Conservation (phyloP, 1,284 basidiomycete genomes). For the Naganishia sp. region DNA sequence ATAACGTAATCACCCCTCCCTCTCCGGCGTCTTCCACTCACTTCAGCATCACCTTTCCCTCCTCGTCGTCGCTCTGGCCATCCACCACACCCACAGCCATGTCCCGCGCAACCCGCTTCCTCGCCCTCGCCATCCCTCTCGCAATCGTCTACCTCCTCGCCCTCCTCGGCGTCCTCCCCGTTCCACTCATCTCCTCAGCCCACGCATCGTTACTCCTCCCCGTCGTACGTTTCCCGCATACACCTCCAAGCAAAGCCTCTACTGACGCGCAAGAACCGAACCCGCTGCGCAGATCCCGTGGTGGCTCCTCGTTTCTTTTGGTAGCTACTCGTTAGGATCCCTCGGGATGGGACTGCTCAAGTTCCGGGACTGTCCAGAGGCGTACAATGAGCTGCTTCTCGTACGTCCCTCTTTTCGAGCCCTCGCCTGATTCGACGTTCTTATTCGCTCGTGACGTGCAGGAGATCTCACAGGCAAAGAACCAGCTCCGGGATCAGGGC, state of each 20-base stretch:
- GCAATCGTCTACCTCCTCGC: slow-evolving; percentile 61
- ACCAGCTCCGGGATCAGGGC: slow-evolving; percentile 66
- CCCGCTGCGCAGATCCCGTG: slow-evolving; percentile 62
- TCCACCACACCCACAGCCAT: slow-evolving; percentile 49
- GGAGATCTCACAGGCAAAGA: slow-evolving; percentile 70
- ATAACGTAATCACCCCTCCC: no score
- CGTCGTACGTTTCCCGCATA: slow-evolving; percentile 57
- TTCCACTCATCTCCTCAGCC: slow-evolving; percentile 61
- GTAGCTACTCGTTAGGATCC: slow-evolving; percentile 70
- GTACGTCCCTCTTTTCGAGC: slow-evolving; percentile 53
- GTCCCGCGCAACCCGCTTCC: slow-evolving; percentile 63
- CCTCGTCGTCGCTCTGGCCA: neutral
- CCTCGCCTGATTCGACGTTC: neutral
- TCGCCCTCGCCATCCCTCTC: slow-evolving; percentile 56
- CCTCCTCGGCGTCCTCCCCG: slow-evolving; percentile 60
- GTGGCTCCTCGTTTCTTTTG: slow-evolving; percentile 73
- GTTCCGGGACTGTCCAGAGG: slow-evolving; percentile 72
- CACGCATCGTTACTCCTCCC: slow-evolving; percentile 61
- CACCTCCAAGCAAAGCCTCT: slow-evolving; percentile 4
- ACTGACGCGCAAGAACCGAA: neutral
- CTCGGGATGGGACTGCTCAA: slow-evolving; percentile 70
- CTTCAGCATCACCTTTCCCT: neutral
- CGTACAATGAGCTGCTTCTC: slow-evolving; percentile 66
- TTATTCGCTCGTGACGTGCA: slow-evolving; percentile 38
- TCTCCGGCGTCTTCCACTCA: no score